Percentiles rank a stretch among this genome's conserved stretches.
These are phyloP conservation scores for Phaeoacremonium minimum DNA, from an alignment of 2,329 filamentous ascomycete species.

Conservation along the genomic window DNA sequence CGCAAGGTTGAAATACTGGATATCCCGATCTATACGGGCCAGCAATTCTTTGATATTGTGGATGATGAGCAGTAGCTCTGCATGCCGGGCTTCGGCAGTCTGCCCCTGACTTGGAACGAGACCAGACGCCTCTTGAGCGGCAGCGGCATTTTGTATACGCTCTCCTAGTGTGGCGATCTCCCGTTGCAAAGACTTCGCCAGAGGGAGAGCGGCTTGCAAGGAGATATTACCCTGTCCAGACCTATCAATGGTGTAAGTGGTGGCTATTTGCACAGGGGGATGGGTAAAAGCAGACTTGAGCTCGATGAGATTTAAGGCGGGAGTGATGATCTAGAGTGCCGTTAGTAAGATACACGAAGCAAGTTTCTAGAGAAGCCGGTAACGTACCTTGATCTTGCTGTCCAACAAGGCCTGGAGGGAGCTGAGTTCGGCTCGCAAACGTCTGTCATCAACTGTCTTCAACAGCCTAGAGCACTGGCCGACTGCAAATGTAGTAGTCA, in stretches of 20 bases:
- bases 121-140: slow-evolving; percentile 51
- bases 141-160: slow-evolving; percentile 66
- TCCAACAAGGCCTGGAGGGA: slow-evolving; percentile 70
- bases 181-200: slow-evolving; percentile 78
- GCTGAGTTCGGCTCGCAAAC: slow-evolving; percentile 64
- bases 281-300: too few species aligned
- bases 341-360: slow-evolving; percentile 1
- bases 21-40: slow-evolving; percentile 78
- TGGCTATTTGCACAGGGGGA: too few species aligned
- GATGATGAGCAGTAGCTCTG: slow-evolving; percentile 67
- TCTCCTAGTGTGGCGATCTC: slow-evolving; percentile 79
- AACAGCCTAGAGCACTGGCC: slow-evolving; percentile 75
- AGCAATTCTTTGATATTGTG: slow-evolving; percentile 72
- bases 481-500: slow-evolving; percentile 83
- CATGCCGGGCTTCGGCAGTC: slow-evolving; percentile 51
- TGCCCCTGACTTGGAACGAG: slow-evolving; percentile 37
- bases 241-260: too few species aligned
- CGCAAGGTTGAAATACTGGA: slow-evolving; percentile 87
- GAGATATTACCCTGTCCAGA: slow-evolving; percentile 50
- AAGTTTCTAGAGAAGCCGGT: not conserved
- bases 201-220: slow-evolving; percentile 76
- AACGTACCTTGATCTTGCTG: slow-evolving; percentile 73
- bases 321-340: slow-evolving; percentile 69
- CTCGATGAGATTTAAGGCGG: slow-evolving; percentile 88
- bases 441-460: slow-evolving; percentile 69